Evolutionary conservation across 345 rosid species (phyloP), one percentile per base, ranked within the genome.

Genomic region (Ricinus communis): DNA sequence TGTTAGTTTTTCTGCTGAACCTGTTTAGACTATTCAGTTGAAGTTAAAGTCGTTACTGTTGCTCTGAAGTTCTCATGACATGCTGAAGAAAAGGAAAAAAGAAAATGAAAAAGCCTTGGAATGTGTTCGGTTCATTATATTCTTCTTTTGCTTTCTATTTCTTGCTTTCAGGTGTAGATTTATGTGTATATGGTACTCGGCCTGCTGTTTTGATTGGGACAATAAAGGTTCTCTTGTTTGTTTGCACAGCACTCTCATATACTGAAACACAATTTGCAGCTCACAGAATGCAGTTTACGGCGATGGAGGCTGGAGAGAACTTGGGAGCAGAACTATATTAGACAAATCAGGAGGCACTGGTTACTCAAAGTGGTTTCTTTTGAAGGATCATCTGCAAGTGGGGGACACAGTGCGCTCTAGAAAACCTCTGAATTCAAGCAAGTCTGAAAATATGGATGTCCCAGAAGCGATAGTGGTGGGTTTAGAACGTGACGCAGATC

Each of bases 391-490:
- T 57, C 85, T 90, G 65, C 86, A 73, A 71, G 87, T 88, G 51
- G 93, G 92, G 9, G 99, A 95, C 76, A 72, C 65, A 1, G 97
- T 95, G 60, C 96, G 93, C 54, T 95, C 99, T 12, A 85, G 97
- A 81, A 91, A 92, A 86, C 89, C 91, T 57, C 80, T 71, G 11
- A 80, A 87, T 70, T 83, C 89, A 1, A 74, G 73, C 80, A 86
- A 87, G 71, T 84, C 81, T 62, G 88, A 81, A 74, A 87, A 75
- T 74, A 91, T 91, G 97, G 87, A 87, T 74, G 84, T 95, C 67
- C 97, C 96, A 8, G 97, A 87, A 81, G 99, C 92, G 70, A 79
- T 53, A 16, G 88, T 92, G 24, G 99, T 95, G 72, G 99, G 97
- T 58, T 68, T 85, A 60, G 96, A 91, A 60, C 68, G 8, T 16